phyloP scores from a whole-genome alignment of 1,284 basidiomycete genomes.

The Cryptococcus floricola region DNA sequence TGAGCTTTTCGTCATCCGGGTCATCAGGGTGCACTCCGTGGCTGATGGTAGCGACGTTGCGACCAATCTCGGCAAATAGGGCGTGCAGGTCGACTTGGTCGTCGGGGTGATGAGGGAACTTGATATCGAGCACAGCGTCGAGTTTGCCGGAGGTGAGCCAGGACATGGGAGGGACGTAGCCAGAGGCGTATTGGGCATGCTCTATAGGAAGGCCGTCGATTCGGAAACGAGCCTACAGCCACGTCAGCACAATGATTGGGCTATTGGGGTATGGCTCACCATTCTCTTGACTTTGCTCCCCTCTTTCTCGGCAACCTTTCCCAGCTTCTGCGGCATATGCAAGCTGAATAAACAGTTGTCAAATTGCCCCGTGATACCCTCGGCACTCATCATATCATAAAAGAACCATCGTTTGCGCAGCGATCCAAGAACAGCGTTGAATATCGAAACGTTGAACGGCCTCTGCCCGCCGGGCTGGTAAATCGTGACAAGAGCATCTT shows the following conservation, averaged over 20 bases:
- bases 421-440: slow-evolving; percentile 79
- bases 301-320: slow-evolving; percentile 79
- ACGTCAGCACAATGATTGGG: neutral
- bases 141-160: slow-evolving; percentile 97
- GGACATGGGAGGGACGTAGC: slow-evolving; percentile 76
- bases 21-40: slow-evolving; percentile 44
- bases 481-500: slow-evolving; percentile 90
- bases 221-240: slow-evolving; percentile 75
- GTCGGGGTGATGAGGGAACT: slow-evolving; percentile 82
- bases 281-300: slow-evolving; percentile 77
- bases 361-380: slow-evolving; percentile 93
- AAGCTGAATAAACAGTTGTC: slow-evolving; percentile 97
- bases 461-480: slow-evolving; percentile 91
- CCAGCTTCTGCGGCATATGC: slow-evolving; percentile 94
- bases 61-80: slow-evolving; percentile 86
- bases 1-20: slow-evolving; percentile 31
- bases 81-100: slow-evolving; percentile 71
- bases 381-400: slow-evolving; percentile 85
- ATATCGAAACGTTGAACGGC: slow-evolving; percentile 92
- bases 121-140: slow-evolving; percentile 95
- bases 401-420: slow-evolving; percentile 94
- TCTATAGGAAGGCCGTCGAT: slow-evolving; percentile 97
- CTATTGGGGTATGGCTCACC: slow-evolving; percentile 54
- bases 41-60: slow-evolving; percentile 61
- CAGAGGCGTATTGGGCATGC: slow-evolving; percentile 82